Evolutionary conservation across 306 rosid species (phyloP), one percentile per base, ranked within the genome.

Genomic region (Hippophae tibetana): DNA sequence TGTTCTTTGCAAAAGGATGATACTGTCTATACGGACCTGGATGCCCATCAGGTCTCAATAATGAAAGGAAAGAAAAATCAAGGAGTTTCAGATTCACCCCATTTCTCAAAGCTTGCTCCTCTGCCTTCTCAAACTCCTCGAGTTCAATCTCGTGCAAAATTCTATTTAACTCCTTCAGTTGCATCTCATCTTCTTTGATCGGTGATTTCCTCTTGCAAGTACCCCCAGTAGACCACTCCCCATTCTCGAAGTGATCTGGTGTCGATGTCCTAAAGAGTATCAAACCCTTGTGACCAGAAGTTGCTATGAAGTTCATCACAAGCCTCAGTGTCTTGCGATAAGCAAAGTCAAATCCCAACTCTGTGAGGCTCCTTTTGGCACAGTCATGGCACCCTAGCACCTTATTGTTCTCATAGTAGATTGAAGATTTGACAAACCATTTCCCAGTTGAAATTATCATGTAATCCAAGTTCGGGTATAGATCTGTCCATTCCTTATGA

Each of bases 181-280:
- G 86, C 40, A 84, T 56, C 76, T 73, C 88, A 42, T 87, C 95
- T 74, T 85, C 92, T 79, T 88, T 92, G 10, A 76, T 66, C 26
- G 99, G 99, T n/a, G 65, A 47, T n/a, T 68, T 84, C 66, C 82
- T 84, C 41, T 69, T 76, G 75, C 99, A 93, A 25, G 75, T 80
- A 64, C 99, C 99, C 13, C 99, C 99, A 23, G 68, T 84, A 18
- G 72, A 86, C 99, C 99, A 93, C 80, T 89, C 95, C 14, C 99
- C 99, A 5, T 86, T 76, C 76, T 93, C 99, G 43, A 93, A 93
- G 64, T 93, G 99, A 66, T 93, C 99, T 0, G 99, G 95, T 6
- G 94, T 86, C 63, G 90, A 86, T 0, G 99, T 80, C 77, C 99
- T 78, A 43, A 84, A 88, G 62, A 93, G 72, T 49, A 88, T 82